A percentile compares a stretch with the other conserved stretches of the same genome.
Evolutionary conservation across 225 moss, liverwort and hornwort species (phyloP).

Genomic region (Antitrichia curtipendula): DNA sequence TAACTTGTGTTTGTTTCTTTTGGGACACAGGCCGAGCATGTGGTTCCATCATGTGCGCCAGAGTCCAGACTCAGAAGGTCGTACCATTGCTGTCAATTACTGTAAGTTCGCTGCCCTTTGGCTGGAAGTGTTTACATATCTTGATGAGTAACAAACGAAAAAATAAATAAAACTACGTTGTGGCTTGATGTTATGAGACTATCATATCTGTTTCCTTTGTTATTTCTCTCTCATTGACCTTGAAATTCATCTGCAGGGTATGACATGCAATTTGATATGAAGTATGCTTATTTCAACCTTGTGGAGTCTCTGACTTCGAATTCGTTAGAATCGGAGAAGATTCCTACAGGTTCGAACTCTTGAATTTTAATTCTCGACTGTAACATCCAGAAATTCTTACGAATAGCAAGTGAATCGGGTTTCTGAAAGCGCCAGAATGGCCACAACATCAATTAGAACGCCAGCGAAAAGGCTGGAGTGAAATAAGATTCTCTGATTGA

Average conservation of each 20-base stretch:
- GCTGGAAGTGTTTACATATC: neutral
- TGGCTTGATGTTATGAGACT: neutral
- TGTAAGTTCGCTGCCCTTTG: slow-evolving; percentile 40
- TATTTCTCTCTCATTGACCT: neutral
- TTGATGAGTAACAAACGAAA: neutral
- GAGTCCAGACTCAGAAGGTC: slow-evolving; percentile 63
- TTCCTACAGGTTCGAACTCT: neutral
- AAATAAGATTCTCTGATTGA: too few relatives aligned
- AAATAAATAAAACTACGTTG: neutral
- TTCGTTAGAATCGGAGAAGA: neutral
- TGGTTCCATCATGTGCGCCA: slow-evolving; percentile 98
- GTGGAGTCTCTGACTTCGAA: slow-evolving; percentile 39
- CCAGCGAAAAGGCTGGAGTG: neutral
- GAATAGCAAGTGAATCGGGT: neutral
- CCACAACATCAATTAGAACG: neutral
- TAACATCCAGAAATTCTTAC: neutral
- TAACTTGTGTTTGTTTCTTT: neutral
- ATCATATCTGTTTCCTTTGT: neutral
- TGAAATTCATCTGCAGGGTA: slow-evolving; percentile 53
- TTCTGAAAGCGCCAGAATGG: too few relatives aligned
- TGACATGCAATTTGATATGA: slow-evolving; percentile 96
- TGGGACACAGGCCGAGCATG: slow-evolving; percentile 61
- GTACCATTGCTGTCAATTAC: slow-evolving; percentile 83
- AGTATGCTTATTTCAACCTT: slow-evolving; percentile 86
- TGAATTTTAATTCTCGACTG: neutral